A percentile compares a stretch with the other conserved stretches of the same genome.
Conservation (phyloP, 2,329 filamentous ascomycete genomes). For the Colletotrichum acutatum region DNA sequence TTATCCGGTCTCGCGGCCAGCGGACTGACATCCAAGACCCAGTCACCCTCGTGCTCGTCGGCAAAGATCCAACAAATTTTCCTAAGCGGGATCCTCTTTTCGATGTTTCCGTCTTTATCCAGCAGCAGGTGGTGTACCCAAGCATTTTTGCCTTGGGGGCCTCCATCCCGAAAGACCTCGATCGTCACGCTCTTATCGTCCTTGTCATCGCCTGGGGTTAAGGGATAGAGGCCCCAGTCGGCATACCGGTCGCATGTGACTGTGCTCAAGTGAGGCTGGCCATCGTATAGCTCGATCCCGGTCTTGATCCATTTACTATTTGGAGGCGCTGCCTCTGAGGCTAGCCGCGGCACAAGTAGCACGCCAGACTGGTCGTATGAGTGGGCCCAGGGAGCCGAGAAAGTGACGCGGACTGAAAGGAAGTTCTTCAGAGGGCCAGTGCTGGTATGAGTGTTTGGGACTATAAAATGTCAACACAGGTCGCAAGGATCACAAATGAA, state of each 20-base stretch:
- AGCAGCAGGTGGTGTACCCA: constrained; percentile 75
- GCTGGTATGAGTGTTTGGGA: constrained; percentile 47
- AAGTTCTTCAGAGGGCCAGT: constrained; percentile 64
- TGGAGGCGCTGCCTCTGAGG: constrained; percentile 43
- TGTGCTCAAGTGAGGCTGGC: constrained; percentile 71
- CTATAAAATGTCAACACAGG: constrained; percentile 33
- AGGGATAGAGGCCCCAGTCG: constrained; percentile 77
- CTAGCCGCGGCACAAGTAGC: constrained; percentile 48
- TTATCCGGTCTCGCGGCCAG: constrained; percentile 74
- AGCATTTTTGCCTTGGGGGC: constrained; percentile 66
- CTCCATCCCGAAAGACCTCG: constrained; percentile 58
- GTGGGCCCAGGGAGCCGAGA: constrained; percentile 67
- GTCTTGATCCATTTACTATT: constrained; percentile 80
- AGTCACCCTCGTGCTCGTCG: constrained; percentile 57
- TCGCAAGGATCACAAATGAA: not conserved
- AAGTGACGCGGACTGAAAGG: constrained; percentile 69
- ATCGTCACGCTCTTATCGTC: constrained; percentile 49
- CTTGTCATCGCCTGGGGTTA: constrained; percentile 44
- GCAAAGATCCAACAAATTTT: constrained; percentile 80
- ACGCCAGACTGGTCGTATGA: constrained; percentile 51
- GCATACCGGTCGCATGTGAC: constrained; percentile 78
- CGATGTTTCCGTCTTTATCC: constrained; percentile 44
- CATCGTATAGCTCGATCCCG: constrained; percentile 78
- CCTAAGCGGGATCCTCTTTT: constrained; percentile 68
- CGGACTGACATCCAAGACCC: constrained; percentile 72